phyloP scores from a whole-genome alignment of 1,284 basidiomycete species.

The Trametes sp. region DNA sequence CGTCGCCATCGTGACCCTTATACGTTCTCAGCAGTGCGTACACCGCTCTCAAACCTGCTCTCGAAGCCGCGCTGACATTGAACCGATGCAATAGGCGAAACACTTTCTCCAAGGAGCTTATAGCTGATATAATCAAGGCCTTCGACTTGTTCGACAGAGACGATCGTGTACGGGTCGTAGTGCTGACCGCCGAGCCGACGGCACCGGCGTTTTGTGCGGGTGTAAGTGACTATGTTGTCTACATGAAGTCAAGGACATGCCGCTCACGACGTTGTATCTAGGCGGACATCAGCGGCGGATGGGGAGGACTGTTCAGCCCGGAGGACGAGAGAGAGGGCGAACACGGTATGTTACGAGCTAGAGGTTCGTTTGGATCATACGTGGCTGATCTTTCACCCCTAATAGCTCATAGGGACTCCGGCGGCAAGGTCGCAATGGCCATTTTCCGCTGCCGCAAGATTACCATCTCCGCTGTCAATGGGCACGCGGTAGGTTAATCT shows the following conservation, averaged over 20 bases:
- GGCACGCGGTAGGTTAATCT: conserved; percentile 54
- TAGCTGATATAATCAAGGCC: conserved; percentile 49
- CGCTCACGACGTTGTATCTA: conserved; percentile 29
- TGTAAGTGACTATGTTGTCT: conserved; percentile 42
- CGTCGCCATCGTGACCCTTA: conserved; percentile 52
- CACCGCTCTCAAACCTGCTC: neutral
- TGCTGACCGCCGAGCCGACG: conserved; percentile 58
- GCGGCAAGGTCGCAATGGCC: conserved; percentile 54
- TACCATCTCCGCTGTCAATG: conserved; percentile 64
- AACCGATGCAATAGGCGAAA: conserved; percentile 50
- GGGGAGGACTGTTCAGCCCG: conserved; percentile 27
- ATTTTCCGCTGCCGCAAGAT: conserved; percentile 63
- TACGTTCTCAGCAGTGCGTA: conserved; percentile 54
- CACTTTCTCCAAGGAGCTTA: conserved; percentile 46
- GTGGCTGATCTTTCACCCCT: neutral
- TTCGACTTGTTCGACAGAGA: conserved; percentile 58
- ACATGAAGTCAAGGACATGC: neutral
- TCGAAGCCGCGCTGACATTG: neutral
- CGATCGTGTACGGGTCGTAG: conserved; percentile 58
- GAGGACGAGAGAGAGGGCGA: conserved; percentile 52
- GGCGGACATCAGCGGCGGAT: conserved; percentile 54
- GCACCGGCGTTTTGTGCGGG: conserved; percentile 64
- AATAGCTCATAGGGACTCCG: conserved; percentile 57
- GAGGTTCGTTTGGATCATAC: neutral
- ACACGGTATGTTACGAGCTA: conserved; percentile 43